Evolutionary conservation across 768 basidiomycete genomes (phyloP), one percentile per base, ranked within the genome.

Genomic region (Sporobolomyces roseus): DNA sequence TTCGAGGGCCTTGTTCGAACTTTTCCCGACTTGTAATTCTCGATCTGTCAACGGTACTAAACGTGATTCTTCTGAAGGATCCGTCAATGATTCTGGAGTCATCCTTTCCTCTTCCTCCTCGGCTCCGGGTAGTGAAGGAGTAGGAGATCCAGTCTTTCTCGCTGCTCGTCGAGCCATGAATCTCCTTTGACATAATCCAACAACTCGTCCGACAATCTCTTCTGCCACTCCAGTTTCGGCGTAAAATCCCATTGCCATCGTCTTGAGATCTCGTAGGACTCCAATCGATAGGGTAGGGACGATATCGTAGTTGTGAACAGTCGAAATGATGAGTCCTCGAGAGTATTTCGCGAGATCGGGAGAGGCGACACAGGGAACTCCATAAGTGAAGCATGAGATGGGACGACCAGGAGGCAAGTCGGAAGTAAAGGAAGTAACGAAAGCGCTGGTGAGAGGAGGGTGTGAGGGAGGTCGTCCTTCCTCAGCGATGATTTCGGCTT

Each of bases 351-450:
- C 74, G 21, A 81, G 75, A 64, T 80, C 80, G 45, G 71, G 66
- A 2, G 79, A 80, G 29, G 79, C 76, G 14, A 79, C 77, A 17
- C 77, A 78, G 1, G 79, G 79, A 10, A 75, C 73, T 8, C 79
- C 79, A 66, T 77, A 80, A 17, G 77, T 74, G 71, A 77, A 81
- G 70, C 75, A 76, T 43, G 78, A 76, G n/a, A 81, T 77, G 3
- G 79, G 78, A 21, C 79, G 74, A 14, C 79, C 79, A 0, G 78
- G 70, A 3, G 80, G 79, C 2, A 81, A 64, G 8, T 79, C 79
- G 1, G 77, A 77, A 3, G 66, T 43, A 35, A 75, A 63, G 46
- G 72, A 67, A 7, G 80, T 81, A 48, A 81, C 79, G 65, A 80
- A 81, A 0, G 75, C 74, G 3, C 77, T 79, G 14, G 67, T 43